A percentile compares a stretch with the other conserved stretches of the same genome.
Evolutionary conservation across 148 eudicot species (phyloP).

Genomic region (Dysphania ambrosioides): DNA sequence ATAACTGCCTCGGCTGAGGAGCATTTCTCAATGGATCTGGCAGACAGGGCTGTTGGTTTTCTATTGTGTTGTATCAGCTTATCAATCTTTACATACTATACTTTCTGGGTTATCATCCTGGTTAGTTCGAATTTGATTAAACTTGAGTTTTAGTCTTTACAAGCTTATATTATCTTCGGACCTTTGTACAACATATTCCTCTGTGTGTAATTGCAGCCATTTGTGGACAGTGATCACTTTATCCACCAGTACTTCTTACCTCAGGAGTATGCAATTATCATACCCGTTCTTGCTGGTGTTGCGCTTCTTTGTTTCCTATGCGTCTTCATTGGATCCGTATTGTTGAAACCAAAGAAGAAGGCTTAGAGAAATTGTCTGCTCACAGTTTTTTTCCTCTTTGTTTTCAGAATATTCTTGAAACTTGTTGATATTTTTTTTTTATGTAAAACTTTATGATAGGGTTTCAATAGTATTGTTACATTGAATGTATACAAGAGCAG

Average conservation of each 20-base stretch:
- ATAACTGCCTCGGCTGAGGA: background rate
- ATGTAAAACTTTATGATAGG: background rate
- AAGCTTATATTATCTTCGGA: constrained; percentile 1
- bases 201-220: constrained; percentile 57
- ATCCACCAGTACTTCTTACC: constrained; percentile 84
- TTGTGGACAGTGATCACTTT: constrained; percentile 80
- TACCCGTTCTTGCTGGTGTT: constrained; percentile 76
- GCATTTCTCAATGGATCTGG: constrained; percentile 58
- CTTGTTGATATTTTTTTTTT: background rate
- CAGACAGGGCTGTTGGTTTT: constrained; percentile 84
- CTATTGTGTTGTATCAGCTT: constrained; percentile 60
- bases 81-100: constrained; percentile 81
- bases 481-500: constrained; percentile 1
- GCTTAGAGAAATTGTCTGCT: constrained; percentile 33
- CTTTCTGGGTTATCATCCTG: constrained; percentile 90
- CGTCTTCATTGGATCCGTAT: constrained; percentile 70
- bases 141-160: background rate
- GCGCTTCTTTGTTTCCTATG: constrained; percentile 65
- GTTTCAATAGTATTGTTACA: background rate
- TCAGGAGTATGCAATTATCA: constrained; percentile 74
- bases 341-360: constrained; percentile 82
- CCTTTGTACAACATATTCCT: constrained; percentile 5
- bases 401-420: background rate
- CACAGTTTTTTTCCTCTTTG: background rate
- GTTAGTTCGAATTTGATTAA: constrained; percentile 38